These are phyloP conservation scores for Penicillium atrosanguineum DNA, from an alignment of 495 filamentous ascomycete genomes.

Conservation along the genomic window DNA sequence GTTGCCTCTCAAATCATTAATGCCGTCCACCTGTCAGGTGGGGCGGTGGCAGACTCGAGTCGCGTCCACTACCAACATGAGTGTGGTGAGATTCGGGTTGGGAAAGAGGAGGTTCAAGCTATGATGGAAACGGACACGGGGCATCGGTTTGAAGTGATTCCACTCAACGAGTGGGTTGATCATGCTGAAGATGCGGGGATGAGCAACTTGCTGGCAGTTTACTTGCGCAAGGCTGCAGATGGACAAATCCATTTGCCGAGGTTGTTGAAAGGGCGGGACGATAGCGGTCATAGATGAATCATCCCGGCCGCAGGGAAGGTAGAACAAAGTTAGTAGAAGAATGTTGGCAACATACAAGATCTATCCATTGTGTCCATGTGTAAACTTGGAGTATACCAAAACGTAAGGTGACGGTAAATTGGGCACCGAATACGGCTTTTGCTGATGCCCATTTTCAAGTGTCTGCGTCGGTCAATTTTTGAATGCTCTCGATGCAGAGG, in stretches of 20 bases:
- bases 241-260: slow-evolving; percentile 19
- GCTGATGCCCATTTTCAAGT: too few species aligned
- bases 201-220: slow-evolving; percentile 19
- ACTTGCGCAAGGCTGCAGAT: slow-evolving; percentile 15
- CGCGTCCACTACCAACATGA: slow-evolving; percentile 8
- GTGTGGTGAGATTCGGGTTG: slow-evolving; percentile 19
- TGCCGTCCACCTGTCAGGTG: slow-evolving; percentile 6
- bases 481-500: too few species aligned
- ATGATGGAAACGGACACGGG: slow-evolving; percentile 16
- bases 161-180: slow-evolving; percentile 17
- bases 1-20: slow-evolving; percentile 17
- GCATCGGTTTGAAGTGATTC: slow-evolving; percentile 8
- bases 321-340: background rate
- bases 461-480: too few species aligned
- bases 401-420: too few species aligned
- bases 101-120: slow-evolving; percentile 13
- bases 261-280: slow-evolving; percentile 12
- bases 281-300: background rate
- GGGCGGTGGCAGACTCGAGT: background rate
- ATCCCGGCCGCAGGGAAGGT: too few species aligned
- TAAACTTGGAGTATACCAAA: too few species aligned
- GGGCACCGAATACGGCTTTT: too few species aligned
- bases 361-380: too few species aligned
- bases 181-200: slow-evolving; percentile 22
- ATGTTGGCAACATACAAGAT: too few species aligned